Evolutionary conservation across 176 grass and related monocot species (phyloP).

Genomic region (Carex myosuroides): DNA sequence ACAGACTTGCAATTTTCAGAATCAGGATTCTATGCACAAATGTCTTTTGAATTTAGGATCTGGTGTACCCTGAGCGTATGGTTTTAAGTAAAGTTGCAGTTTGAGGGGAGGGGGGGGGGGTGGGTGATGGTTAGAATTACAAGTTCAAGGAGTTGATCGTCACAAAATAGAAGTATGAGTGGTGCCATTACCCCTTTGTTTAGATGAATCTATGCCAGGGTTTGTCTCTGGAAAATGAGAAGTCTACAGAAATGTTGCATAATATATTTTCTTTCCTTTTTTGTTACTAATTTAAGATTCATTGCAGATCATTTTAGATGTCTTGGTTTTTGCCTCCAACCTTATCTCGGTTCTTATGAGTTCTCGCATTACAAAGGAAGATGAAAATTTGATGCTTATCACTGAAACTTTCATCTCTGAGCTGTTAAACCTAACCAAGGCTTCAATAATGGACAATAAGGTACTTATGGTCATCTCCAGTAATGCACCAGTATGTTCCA

Average conservation of each 20-base stretch:
- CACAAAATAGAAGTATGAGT: not conserved
- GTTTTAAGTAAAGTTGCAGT: not conserved
- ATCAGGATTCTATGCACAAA: not conserved
- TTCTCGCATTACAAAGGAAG: constrained; percentile 20
- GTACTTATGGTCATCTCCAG: constrained; percentile 26
- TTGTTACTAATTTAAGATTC: constrained; percentile 10
- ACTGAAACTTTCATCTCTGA: constrained; percentile 42
- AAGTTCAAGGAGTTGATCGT: not conserved
- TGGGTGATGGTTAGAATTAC: not conserved
- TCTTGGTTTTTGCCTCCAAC: constrained; percentile 49
- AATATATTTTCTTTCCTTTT: constrained; percentile 11
- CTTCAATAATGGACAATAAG: constrained; percentile 51
- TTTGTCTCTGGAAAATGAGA: not conserved
- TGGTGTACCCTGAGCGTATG: not conserved
- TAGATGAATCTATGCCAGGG: not conserved
- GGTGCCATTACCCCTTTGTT: not conserved
- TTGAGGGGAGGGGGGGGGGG: not conserved
- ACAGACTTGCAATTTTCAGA: not conserved
- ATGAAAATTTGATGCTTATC: constrained; percentile 27
- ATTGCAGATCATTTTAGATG: constrained; percentile 62
- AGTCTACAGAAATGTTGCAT: constrained; percentile 3
- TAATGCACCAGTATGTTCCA: not conserved
- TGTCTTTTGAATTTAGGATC: not conserved
- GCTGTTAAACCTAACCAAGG: constrained; percentile 41
- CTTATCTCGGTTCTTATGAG: constrained; percentile 39